A percentile compares a stretch with the other conserved stretches of the same genome.
These are phyloP conservation scores for Lactifluus rugatus DNA, from an alignment of 768 basidiomycete genomes.

Conservation along the genomic window DNA sequence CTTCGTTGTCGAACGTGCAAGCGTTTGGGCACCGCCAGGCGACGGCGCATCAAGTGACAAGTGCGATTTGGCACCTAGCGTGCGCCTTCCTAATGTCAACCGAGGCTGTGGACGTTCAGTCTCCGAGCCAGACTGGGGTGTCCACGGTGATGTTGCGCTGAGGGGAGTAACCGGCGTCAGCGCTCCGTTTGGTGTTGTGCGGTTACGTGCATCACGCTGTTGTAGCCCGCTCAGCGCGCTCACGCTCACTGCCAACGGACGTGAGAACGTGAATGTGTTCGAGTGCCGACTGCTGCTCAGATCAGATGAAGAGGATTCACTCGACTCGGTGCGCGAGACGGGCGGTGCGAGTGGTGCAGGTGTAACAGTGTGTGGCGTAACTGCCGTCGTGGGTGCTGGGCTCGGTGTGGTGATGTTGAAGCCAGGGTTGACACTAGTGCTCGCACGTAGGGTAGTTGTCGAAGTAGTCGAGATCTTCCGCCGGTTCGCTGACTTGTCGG, in stretches of 20 bases:
- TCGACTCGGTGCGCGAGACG: conserved; percentile 41
- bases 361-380: conserved; percentile 57
- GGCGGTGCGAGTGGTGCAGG: conserved; percentile 24
- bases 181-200: conserved; percentile 28
- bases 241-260: conserved; percentile 46
- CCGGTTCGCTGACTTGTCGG: conserved; percentile 25
- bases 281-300: conserved; percentile 25
- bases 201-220: conserved; percentile 37
- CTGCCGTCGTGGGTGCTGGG: conserved; percentile 45
- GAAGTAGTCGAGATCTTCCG: conserved; percentile 39
- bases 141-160: conserved; percentile 30
- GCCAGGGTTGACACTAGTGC: conserved; percentile 31
- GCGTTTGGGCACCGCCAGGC: conserved; percentile 28
- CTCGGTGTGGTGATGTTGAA: conserved; percentile 44
- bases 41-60: conserved; percentile 35
- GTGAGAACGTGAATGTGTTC: conserved; percentile 52
- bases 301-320: conserved; percentile 25
- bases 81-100: conserved; percentile 25
- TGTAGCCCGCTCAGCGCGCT: conserved; percentile 47
- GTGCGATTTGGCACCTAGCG: conserved; percentile 32
- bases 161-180: conserved; percentile 25
- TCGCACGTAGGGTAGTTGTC: conserved; percentile 37
- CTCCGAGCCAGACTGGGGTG: conserved; percentile 38
- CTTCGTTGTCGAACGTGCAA: conserved; percentile 27
- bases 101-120: conserved; percentile 38